A percentile compares a stretch with the other conserved stretches of the same genome.
Evolutionary conservation across 164 flowering plant genomes (phyloP).

Genomic region (Stephania yunnanensis): DNA sequence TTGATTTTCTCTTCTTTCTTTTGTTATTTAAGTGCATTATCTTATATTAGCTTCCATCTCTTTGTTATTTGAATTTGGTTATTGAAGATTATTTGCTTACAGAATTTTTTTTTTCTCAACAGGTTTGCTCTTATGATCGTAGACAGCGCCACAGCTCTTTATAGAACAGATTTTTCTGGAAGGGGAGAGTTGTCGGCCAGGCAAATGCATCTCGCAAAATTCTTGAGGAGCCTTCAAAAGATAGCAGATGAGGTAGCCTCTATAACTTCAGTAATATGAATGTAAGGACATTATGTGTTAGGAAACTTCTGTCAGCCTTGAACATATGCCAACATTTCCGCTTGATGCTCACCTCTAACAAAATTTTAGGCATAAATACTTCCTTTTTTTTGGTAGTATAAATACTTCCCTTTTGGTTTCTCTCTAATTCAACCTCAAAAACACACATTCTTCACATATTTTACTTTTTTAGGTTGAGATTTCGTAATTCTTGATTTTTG

Average conservation of each 20-base stretch:
- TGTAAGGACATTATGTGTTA: not conserved
- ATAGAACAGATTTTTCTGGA: slow-evolving; percentile 52
- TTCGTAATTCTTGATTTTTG: not conserved
- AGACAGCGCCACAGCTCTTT: slow-evolving; percentile 14
- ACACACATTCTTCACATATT: not conserved
- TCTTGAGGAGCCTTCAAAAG: slow-evolving; percentile 68
- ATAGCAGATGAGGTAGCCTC: slow-evolving; percentile 81
- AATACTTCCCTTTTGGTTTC: not conserved
- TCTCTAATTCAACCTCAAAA: not conserved
- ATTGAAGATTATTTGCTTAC: not conserved
- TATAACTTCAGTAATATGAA: not conserved
- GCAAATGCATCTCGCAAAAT: slow-evolving; percentile 57
- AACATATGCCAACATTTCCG: not conserved
- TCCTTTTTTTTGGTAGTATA: no score
- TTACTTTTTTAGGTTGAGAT: not conserved
- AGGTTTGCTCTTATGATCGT: slow-evolving; percentile 12
- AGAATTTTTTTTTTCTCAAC: not conserved
- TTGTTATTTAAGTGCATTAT: no score
- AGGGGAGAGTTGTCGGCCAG: slow-evolving; percentile 96
- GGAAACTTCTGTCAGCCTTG: not conserved
- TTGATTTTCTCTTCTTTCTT: no score
- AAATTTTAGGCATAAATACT: not conserved
- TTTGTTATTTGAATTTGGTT: no score
- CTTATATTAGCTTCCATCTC: no score
- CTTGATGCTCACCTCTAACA: not conserved